Evolutionary conservation across 1,139 yeast genomes (phyloP), one percentile per base, ranked within the genome.

Genomic region (Trichomonascaceae sp.): DNA sequence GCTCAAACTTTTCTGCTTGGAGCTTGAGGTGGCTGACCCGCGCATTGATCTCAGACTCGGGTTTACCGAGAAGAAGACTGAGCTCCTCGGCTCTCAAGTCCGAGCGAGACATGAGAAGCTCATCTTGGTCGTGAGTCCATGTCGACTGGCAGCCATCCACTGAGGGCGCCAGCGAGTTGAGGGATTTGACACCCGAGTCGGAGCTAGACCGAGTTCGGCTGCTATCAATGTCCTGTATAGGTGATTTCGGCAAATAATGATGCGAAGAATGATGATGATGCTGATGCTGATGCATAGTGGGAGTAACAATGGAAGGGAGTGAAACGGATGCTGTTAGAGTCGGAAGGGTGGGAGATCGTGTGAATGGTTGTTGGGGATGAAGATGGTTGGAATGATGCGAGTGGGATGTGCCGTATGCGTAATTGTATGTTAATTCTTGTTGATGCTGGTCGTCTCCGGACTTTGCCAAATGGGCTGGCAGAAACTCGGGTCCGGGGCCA

Each of bases 21-120:
- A 17, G 28, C 28, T 20, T 28, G 20, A 79, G 57, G 37, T 69
- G 63, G 37, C 65, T 70, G 15, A 78, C 69, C 40, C 93, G 65
- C 25, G 69, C 57, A 65, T 72, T 65, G 26, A 81, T 81, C 44
- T 80, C 92, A n/a, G 66, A 66, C 49, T 78, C 89, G 1, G 89
- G 67, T 41, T 84, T 67, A 40, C 70, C 72, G 31, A 84, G 61
- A 33, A 82, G 57, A 27, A 82, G 74, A 8, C 80, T 71, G 30
- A 84, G 61, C 53, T 84, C 94, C 11, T 80, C 81, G 46, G 79
- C 68, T 23, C 80, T 68, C 25, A 84, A 59, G 39, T 77, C 80
- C 28, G 69, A 61, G 34, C 87, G 65, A 38, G 72, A 67, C 33
- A 70, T 62, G 28, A 78, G 52, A 36, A 84, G 59, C 39, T 78